A percentile compares a stretch with the other conserved stretches of the same genome.
Conservation (phyloP, 2,329 filamentous ascomycete species). For the Cytospora piceicola region DNA sequence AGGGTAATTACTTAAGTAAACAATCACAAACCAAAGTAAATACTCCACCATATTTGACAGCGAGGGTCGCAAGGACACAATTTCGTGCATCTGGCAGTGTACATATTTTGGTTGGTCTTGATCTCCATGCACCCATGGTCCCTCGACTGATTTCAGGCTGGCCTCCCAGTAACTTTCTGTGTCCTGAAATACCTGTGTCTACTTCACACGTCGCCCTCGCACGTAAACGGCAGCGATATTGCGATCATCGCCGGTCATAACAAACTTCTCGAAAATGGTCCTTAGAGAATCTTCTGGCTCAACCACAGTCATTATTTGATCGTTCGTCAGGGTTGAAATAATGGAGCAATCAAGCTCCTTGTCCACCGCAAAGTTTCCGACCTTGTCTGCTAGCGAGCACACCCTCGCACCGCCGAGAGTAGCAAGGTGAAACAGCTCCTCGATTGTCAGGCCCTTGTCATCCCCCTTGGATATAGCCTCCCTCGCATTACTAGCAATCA, state of each 20-base stretch:
- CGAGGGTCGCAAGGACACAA: too few relatives aligned
- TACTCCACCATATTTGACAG: too few relatives aligned
- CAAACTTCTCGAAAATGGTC: slow-evolving; percentile 63
- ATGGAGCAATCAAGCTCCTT: slow-evolving; percentile 66
- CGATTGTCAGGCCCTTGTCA: slow-evolving; percentile 52
- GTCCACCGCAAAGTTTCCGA: slow-evolving; percentile 61
- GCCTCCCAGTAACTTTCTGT: too few relatives aligned
- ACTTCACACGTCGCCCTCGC: slow-evolving; percentile 42
- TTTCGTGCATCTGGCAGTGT: too few relatives aligned
- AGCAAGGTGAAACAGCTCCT: slow-evolving; percentile 62
- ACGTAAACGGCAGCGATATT: slow-evolving; percentile 63
- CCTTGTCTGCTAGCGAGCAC: slow-evolving; percentile 54
- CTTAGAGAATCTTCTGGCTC: slow-evolving; percentile 52
- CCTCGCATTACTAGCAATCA: slow-evolving; percentile 57
- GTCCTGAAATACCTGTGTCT: too few relatives aligned
- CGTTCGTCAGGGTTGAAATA: slow-evolving; percentile 45
- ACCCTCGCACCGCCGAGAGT: slow-evolving; percentile 65
- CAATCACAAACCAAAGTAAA: too few relatives aligned
- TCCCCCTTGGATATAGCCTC: slow-evolving; percentile 46
- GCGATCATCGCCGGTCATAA: slow-evolving; percentile 68
- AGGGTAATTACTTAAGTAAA: too few relatives aligned
- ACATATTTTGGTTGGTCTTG: too few relatives aligned
- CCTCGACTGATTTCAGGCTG: too few relatives aligned
- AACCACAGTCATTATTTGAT: slow-evolving; percentile 55
- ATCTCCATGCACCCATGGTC: too few relatives aligned